A percentile compares a stretch with the other conserved stretches of the same genome.
Evolutionary conservation across 148 eudicot species (phyloP).

Genomic region (Chenopodium quinoa): DNA sequence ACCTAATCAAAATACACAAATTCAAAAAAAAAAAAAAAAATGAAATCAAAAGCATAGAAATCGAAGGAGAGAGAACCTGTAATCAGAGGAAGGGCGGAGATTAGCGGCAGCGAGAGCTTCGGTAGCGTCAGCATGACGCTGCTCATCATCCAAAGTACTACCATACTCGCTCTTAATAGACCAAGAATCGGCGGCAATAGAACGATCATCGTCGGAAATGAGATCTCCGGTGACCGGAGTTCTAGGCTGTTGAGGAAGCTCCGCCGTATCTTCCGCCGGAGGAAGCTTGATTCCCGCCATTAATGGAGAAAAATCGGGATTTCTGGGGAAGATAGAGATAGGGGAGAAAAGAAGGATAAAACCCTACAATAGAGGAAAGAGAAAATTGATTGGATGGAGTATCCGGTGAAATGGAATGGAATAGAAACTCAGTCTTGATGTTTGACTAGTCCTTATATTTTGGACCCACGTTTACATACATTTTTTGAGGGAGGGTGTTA

Average conservation of each 20-base stretch:
- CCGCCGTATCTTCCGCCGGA: slow-evolving; percentile 57
- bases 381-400: slow-evolving; percentile 19
- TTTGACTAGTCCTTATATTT: slow-evolving; percentile 7
- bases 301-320: background rate
- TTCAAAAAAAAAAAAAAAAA: background rate
- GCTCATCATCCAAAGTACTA: slow-evolving; percentile 89
- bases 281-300: slow-evolving; percentile 83
- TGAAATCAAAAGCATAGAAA: background rate
- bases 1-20: background rate
- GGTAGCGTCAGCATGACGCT: slow-evolving; percentile 94
- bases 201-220: slow-evolving; percentile 96
- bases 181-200: slow-evolving; percentile 96
- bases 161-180: slow-evolving; percentile 98
- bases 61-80: slow-evolving; percentile 42
- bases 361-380: slow-evolving; percentile 27
- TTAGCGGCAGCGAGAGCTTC: slow-evolving; percentile 83
- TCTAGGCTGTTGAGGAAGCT: slow-evolving; percentile 55
- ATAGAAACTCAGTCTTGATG: background rate
- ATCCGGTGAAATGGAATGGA: background rate
- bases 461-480: background rate
- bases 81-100: slow-evolving; percentile 70
- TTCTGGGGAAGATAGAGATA: background rate
- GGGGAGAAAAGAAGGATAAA: slow-evolving; percentile 18
- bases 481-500: background rate
- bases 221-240: slow-evolving; percentile 61